phyloP scores from a whole-genome alignment of 257 asterid species.

The Nicotiana sylvestris region DNA sequence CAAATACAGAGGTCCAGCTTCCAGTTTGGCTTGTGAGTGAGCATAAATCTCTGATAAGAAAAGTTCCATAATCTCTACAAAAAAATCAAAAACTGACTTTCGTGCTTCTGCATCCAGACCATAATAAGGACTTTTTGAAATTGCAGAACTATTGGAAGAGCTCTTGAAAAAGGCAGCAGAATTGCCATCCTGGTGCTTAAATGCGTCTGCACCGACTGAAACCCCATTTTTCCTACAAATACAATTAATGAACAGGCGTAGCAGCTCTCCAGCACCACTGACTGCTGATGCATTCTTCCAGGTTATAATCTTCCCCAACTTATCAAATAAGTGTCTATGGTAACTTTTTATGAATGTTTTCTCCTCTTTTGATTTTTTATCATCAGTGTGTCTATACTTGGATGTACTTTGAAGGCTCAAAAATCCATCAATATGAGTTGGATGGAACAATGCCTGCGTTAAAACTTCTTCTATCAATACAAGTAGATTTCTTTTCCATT shows the following conservation, averaged over 20 bases:
- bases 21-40: constrained; percentile 36
- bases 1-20: constrained; percentile 24
- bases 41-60: constrained; percentile 44
- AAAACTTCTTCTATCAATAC: constrained; percentile 64
- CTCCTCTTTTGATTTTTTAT: constrained; percentile 40
- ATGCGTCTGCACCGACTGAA: constrained; percentile 32
- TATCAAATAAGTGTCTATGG: constrained; percentile 78
- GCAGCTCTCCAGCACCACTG: constrained; percentile 69
- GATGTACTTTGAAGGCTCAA: constrained; percentile 50
- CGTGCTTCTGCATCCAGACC: constrained; percentile 53
- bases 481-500: constrained; percentile 33
- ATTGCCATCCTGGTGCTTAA: constrained; percentile 21
- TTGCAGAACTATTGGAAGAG: constrained; percentile 16
- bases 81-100: constrained; percentile 55
- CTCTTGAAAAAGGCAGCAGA: constrained; percentile 17
- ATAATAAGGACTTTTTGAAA: constrained; percentile 23
- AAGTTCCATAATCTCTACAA: constrained; percentile 66
- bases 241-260: constrained; percentile 61
- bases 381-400: constrained; percentile 45
- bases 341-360: constrained; percentile 64
- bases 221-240: constrained; percentile 48
- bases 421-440: constrained; percentile 77
- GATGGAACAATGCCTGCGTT: constrained; percentile 83
- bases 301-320: constrained; percentile 62
- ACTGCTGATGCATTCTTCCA: constrained; percentile 46